Evolutionary conservation across 2,329 filamentous ascomycete genomes (phyloP).

Genomic region (Sphaerostilbella broomeana): DNA sequence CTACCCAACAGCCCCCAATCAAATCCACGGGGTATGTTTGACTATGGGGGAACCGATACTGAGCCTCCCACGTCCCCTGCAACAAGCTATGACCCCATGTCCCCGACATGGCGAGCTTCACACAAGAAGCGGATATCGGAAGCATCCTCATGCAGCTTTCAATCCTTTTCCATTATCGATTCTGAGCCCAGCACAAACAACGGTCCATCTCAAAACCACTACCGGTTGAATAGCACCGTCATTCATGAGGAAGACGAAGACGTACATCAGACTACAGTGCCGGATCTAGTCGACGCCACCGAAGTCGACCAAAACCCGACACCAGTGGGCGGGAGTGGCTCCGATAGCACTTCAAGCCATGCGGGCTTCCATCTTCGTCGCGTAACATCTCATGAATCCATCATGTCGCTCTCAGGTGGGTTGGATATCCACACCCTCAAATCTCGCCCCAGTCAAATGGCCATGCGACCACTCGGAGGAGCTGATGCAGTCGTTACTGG

Average conservation of each 20-base stretch:
- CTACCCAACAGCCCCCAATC: slow-evolving; percentile 77
- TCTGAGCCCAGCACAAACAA: slow-evolving; percentile 22
- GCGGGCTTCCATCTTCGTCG: slow-evolving; percentile 50
- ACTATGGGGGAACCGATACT: slow-evolving; percentile 51
- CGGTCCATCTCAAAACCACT: slow-evolving; percentile 16
- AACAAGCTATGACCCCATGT: slow-evolving; percentile 64
- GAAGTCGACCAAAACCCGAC: slow-evolving; percentile 10
- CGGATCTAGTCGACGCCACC: background rate
- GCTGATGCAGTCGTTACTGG: slow-evolving; percentile 51
- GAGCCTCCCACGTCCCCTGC: slow-evolving; percentile 77
- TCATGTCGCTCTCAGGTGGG: slow-evolving; percentile 78
- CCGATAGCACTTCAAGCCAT: slow-evolving; percentile 2
- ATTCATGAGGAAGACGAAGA: slow-evolving; percentile 36
- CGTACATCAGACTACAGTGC: slow-evolving; percentile 14
- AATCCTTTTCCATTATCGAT: slow-evolving; percentile 31
- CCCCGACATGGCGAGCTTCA: slow-evolving; percentile 46
- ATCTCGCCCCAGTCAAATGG: slow-evolving; percentile 67
- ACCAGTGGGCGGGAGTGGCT: slow-evolving; percentile 25
- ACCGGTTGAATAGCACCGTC: slow-evolving; percentile 22
- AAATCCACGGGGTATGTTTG: slow-evolving; percentile 69
- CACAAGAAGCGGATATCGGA: slow-evolving; percentile 53
- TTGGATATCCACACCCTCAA: slow-evolving; percentile 85
- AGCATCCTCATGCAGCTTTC: slow-evolving; percentile 46
- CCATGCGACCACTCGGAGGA: slow-evolving; percentile 47
- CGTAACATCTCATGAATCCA: slow-evolving; percentile 74